A percentile compares a stretch with the other conserved stretches of the same genome.
phyloP scores from a whole-genome alignment of 345 rosid genomes.

The Sonneratia caseolaris region DNA sequence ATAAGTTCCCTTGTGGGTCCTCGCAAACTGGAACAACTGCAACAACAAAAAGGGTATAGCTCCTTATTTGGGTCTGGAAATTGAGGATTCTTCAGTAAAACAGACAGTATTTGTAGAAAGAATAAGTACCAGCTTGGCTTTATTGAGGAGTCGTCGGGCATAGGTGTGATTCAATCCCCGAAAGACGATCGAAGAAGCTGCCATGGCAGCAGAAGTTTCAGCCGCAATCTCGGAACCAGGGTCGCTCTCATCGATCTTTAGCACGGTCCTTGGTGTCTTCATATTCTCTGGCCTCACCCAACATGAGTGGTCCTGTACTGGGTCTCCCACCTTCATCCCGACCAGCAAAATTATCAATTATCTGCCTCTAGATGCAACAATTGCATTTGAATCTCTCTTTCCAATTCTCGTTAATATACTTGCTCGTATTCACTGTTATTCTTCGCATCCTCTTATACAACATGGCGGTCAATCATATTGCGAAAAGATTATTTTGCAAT shows the following conservation, averaged over 20 bases:
- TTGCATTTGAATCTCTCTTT: no score
- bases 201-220: slow-evolving; percentile 74
- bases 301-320: slow-evolving; percentile 60
- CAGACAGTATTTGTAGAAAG: neutral
- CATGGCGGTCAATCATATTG: no score
- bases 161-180: slow-evolving; percentile 36
- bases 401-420: neutral
- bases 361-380: neutral
- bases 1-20: slow-evolving; percentile 53
- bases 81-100: neutral
- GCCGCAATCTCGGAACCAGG: slow-evolving; percentile 89
- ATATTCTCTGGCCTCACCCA: slow-evolving; percentile 80
- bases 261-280: slow-evolving; percentile 64
- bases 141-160: slow-evolving; percentile 67
- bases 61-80: neutral
- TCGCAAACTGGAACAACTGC: slow-evolving; percentile 70
- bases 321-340: slow-evolving; percentile 57
- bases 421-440: neutral
- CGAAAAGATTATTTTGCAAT: no score
- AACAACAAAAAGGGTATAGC: neutral
- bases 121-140: slow-evolving; percentile 37
- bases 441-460: neutral
- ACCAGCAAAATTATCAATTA: neutral
- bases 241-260: slow-evolving; percentile 30
- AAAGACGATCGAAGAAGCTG: slow-evolving; percentile 70